phyloP scores from a whole-genome alignment of 192 early-diverging fungal species.

The Dissophora globulifera region DNA sequence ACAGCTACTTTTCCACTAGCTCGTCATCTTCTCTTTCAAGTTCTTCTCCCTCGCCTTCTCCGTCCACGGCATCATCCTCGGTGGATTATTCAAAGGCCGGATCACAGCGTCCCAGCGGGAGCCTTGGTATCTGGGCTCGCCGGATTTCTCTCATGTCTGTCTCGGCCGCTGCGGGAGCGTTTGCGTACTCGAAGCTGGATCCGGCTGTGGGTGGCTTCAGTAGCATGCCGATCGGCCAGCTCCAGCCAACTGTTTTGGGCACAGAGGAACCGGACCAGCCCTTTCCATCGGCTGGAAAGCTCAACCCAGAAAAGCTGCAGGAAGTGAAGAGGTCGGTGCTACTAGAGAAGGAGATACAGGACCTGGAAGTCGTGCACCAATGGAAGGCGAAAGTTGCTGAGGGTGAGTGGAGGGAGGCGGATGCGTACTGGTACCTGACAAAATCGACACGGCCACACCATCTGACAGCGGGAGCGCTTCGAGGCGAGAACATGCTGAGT shows the following conservation, averaged over 20 bases:
- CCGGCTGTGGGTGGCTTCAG: slow-evolving; percentile 28
- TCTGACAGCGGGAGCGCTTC: slow-evolving; percentile 59
- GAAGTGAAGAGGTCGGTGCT: slow-evolving; percentile 34
- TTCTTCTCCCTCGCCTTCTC: neutral
- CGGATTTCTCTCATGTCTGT: slow-evolving; percentile 34
- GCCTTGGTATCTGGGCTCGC: slow-evolving; percentile 15
- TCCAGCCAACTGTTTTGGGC: slow-evolving; percentile 31
- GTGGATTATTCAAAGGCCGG: neutral
- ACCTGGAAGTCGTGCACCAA: slow-evolving; percentile 25
- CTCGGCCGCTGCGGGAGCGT: slow-evolving; percentile 38
- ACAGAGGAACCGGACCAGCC: slow-evolving; percentile 31
- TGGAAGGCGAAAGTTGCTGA: slow-evolving; percentile 28
- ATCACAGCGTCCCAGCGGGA: neutral
- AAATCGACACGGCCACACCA: slow-evolving; percentile 31
- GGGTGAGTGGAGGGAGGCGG: slow-evolving; percentile 41
- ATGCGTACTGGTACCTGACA: slow-evolving; percentile 40
- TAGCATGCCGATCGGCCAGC: slow-evolving; percentile 27
- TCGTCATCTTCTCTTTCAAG: neutral
- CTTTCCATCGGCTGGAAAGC: neutral
- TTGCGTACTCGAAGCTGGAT: slow-evolving; percentile 39
- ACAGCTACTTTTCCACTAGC: slow-evolving; percentile 4
- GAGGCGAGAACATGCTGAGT: slow-evolving; percentile 67
- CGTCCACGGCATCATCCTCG: neutral
- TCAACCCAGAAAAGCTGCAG: slow-evolving; percentile 11
- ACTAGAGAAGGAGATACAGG: slow-evolving; percentile 35